Conservation (phyloP, 2,329 filamentous ascomycete genomes). For the Colletotrichum graminicola region DNA sequence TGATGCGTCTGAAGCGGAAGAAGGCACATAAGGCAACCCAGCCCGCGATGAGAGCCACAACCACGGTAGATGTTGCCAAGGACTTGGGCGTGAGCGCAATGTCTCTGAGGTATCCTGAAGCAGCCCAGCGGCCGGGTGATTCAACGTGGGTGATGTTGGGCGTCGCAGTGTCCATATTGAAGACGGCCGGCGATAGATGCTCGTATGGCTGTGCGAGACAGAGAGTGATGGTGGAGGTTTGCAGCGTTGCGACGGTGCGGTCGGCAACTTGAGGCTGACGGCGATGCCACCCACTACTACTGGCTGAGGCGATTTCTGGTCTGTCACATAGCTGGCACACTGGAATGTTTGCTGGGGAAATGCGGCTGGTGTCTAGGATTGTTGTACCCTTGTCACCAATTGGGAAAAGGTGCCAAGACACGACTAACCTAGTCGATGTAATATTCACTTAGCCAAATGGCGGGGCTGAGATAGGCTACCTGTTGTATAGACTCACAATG, state of each 20-base stretch:
- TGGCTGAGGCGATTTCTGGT: not conserved
- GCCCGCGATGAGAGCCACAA: conserved; percentile 44
- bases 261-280: too few relatives aligned
- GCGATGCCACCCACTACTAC: not conserved
- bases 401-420: not conserved
- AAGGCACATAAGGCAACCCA: conserved; percentile 53
- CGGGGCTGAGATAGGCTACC: not conserved
- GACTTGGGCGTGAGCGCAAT: not conserved
- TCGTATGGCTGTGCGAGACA: not conserved
- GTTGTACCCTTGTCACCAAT: not conserved
- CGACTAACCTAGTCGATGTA: not conserved
- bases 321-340: not conserved
- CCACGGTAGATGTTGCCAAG: not conserved
- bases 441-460: too few relatives aligned
- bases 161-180: conserved; percentile 18
- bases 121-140: too few relatives aligned
- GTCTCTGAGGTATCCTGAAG: not conserved
- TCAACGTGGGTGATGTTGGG: conserved; percentile 14
- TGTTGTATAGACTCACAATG: too few relatives aligned
- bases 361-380: not conserved
- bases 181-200: not conserved
- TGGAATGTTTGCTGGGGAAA: not conserved
- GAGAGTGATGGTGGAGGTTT: not conserved
- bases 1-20: conserved; percentile 53
- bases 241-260: not conserved